Conservation (phyloP, 1,284 basidiomycete species). For the Tetrapyrgos nigripes region DNA sequence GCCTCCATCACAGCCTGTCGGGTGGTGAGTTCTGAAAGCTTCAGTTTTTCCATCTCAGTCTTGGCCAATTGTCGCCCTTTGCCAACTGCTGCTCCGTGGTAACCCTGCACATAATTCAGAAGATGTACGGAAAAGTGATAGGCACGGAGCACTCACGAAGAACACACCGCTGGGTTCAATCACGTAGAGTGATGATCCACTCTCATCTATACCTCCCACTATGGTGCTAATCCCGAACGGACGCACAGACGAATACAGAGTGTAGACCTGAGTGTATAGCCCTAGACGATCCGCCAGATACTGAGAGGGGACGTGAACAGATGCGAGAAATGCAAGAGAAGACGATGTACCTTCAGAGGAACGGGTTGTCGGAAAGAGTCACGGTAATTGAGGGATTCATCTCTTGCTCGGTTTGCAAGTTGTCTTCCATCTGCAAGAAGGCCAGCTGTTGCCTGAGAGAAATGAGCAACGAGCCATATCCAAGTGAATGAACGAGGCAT, state of each 20-base stretch:
- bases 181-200: constrained; percentile 88
- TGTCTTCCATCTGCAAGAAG: constrained; percentile 95
- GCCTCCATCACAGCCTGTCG: constrained; percentile 92
- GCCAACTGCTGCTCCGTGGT: constrained; percentile 93
- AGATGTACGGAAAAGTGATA: not conserved
- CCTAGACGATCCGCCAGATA: constrained; percentile 86
- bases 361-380: constrained; percentile 80
- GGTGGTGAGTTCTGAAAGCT: constrained; percentile 78
- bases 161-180: constrained; percentile 96
- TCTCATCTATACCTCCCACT: constrained; percentile 89
- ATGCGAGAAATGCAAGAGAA: constrained; percentile 1
- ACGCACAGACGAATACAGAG: constrained; percentile 96
- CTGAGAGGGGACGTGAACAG: constrained; percentile 44
- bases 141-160: constrained; percentile 61
- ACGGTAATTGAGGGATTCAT: constrained; percentile 84
- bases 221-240: constrained; percentile 97
- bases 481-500: constrained; percentile 24
- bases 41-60: constrained; percentile 97
- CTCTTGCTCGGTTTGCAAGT: constrained; percentile 84
- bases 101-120: constrained; percentile 66
- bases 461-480: not conserved
- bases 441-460: constrained; percentile 85
- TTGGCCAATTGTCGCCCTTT: constrained; percentile 98
- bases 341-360: constrained; percentile 75
- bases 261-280: constrained; percentile 94